Evolutionary conservation across 2,329 filamentous ascomycete species (phyloP).

Genomic region (Fusarium pseudonygamai): DNA sequence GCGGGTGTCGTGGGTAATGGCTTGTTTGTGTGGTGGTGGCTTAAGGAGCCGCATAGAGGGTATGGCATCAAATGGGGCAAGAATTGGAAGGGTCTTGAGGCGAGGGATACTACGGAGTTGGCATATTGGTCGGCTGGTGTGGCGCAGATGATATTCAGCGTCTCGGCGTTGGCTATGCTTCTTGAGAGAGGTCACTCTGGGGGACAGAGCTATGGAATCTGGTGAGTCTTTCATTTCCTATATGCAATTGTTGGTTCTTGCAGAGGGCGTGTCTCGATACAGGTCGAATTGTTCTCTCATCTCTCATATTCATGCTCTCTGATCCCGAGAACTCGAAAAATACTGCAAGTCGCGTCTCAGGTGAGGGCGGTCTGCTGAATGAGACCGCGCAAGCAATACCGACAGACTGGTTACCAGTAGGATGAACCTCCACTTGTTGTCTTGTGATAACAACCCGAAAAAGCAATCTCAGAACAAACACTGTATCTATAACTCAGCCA

Average conservation of each 20-base stretch:
- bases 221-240: conserved; percentile 52
- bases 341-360: conserved; percentile 25
- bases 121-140: conserved; percentile 59
- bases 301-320: conserved; percentile 1
- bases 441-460: background rate
- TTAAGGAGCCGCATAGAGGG: conserved; percentile 52
- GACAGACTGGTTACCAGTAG: background rate
- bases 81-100: conserved; percentile 52
- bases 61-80: conserved; percentile 57
- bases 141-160: conserved; percentile 54
- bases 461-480: background rate
- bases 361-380: background rate
- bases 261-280: conserved; percentile 29
- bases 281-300: background rate
- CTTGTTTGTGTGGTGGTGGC: conserved; percentile 59
- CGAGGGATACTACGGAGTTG: conserved; percentile 59
- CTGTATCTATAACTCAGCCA: background rate
- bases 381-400: background rate
- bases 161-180: conserved; percentile 54
- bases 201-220: conserved; percentile 59
- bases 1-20: conserved; percentile 53
- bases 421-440: background rate
- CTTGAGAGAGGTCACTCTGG: conserved; percentile 58
- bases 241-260: conserved; percentile 22
- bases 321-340: background rate